Evolutionary conservation across 1,139 yeast species (phyloP).

Genomic region (Sugiyamaella sp.): DNA sequence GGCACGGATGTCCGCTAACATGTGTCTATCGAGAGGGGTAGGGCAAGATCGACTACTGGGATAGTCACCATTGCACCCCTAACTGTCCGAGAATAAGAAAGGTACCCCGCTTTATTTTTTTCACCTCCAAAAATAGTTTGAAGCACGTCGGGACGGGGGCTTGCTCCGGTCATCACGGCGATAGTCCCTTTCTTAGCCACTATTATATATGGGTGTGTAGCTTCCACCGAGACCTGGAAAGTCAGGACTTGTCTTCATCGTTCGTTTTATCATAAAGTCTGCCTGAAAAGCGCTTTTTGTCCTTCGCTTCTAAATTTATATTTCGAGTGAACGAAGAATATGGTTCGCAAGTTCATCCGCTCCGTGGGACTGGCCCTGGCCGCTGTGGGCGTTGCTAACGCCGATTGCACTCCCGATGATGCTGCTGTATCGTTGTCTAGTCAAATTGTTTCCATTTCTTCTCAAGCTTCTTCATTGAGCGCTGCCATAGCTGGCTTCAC

Average conservation of each 20-base stretch:
- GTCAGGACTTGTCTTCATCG: background rate
- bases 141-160: too few species aligned
- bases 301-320: slow-evolving; percentile 3
- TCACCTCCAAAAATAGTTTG: background rate
- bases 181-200: too few species aligned
- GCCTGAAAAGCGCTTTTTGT: too few species aligned
- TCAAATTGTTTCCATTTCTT: background rate
- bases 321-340: background rate
- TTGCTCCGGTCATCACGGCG: too few species aligned
- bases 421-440: slow-evolving; percentile 1
- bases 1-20: background rate
- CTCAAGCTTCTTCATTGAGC: slow-evolving; percentile 6
- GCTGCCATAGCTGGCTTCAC: slow-evolving; percentile 6
- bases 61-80: too few species aligned
- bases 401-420: slow-evolving; percentile 1
- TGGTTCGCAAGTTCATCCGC: slow-evolving; percentile 7
- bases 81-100: background rate
- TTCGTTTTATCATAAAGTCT: too few species aligned
- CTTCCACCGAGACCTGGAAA: too few species aligned
- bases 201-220: too few species aligned
- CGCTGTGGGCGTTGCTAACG: slow-evolving; percentile 5
- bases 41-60: background rate
- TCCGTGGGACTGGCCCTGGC: slow-evolving; percentile 3
- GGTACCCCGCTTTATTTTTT: slow-evolving; percentile 1
- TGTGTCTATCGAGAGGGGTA: slow-evolving; percentile 3